Evolutionary conservation across 2,329 filamentous ascomycete genomes (phyloP), one percentile per base, ranked within the genome.

Genomic region (Diaporthe humulicola): DNA sequence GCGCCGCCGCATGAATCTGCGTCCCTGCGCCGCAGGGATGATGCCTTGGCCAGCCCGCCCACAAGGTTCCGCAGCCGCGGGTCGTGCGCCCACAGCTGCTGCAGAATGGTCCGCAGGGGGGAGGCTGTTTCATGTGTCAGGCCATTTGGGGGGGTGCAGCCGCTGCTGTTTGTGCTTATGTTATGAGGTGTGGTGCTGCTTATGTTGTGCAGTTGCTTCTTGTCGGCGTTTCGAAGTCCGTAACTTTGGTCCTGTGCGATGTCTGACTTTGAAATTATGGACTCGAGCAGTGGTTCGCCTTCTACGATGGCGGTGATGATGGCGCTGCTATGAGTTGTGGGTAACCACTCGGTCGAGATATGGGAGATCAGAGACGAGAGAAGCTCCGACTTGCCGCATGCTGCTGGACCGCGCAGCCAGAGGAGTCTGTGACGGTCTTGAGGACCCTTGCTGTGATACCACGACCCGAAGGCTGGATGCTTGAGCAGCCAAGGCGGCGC

Each of bases 401-500:
- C 81, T 0, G 81, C 77, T n/a, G 76, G 74, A 2, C 81, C 81
- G 30, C 79, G 79, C 52, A 83, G 78, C 82, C 81, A 83, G 2
- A 82, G 78, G 33, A 83, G 69, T 56, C 79, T 80, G 72, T 81
- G 77, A 52, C 79, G 78, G 61, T 77, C 78, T 36, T 33, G 38
- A 12, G 78, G 74, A 15, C 76, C 77, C 19, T 66, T 78, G 3
- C 81, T 79, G 58, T 81, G 79, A 69, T 81, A 79, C 82, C 82
- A 83, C 0, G 79, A 73, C 9, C 78, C 77, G 57, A 83, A 83
- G 36, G 80, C 80, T 22, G 79, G 77, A 19, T 82, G 66, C 36
- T 81, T 79, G 71, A 81, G 80, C 25, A 83, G 77, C 82, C 81
- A 83, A 6, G 80, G 78, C 56, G 81, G 81, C 1, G 79, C 82